Base-by-base conservation (phyloP, 495 filamentous ascomycete species). In the Viridothelium virens region DNA sequence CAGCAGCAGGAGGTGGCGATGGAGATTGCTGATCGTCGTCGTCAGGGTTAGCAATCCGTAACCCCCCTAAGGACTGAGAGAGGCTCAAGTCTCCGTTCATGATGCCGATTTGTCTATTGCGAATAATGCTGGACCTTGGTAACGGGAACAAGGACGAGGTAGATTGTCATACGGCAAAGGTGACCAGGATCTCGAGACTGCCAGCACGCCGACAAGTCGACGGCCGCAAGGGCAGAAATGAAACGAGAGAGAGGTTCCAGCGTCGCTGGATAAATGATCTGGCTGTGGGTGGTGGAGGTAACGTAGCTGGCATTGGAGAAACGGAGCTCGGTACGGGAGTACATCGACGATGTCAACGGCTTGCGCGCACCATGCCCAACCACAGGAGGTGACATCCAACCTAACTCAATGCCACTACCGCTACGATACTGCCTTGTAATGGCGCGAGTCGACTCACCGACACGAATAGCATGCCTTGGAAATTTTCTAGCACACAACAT, bases 31-130 rank as follows among this genome's bases (percentile, higher is more conserved):
- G 62, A 25, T 68, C 63, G 38, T 76, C 83, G 76, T 94, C 86
- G 80, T 97, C 93, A 50, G 95, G 94, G 76, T 99, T 99, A 68
- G 95, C 95, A 73, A 97, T 97, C 70, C 94, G 89, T 76, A 99
- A 81, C 70, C 95, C 95, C 63, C 95, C 95, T 69, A 99, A 82
- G 66, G 91, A 89, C 77, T 91, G 89, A 65, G 94, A 95, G 62
- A 98, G 85, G 75, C 90, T 97, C 70, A 96, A 78, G 77, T 97
- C 93, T 73, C 89, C 90, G 74, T 93, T 89, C 93, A 96, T 97
- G 53, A 33, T 70, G 69, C 31, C 53, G 53, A 59, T 34, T 59
- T 18, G 53, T 36, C 36, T 59, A 36, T 33, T 18, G n/a, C n/a
- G 48, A 59, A 59, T 5, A 36, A 18, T 34, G 53, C 31, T 59